Conservation (phyloP, 2,329 filamentous ascomycete genomes). For the Diaporthe humulicola region DNA sequence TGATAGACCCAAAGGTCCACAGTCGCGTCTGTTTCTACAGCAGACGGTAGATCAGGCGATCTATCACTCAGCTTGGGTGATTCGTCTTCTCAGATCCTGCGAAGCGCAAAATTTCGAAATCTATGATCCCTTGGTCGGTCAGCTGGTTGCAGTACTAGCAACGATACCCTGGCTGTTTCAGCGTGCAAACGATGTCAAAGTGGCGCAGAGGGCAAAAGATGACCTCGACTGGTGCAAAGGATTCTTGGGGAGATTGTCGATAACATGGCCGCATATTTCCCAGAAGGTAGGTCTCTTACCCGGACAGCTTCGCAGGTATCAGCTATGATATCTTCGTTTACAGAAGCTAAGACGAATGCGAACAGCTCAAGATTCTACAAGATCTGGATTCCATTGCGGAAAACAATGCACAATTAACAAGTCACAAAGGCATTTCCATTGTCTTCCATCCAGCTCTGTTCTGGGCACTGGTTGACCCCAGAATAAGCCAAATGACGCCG, state of each 20-base stretch:
- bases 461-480: neutral
- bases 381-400: neutral
- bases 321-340: neutral
- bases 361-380: constrained; percentile 2
- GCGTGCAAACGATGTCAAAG: neutral
- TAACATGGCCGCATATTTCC: neutral
- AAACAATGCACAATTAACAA: neutral
- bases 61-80: neutral
- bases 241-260: neutral
- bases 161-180: neutral
- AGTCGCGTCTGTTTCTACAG: neutral
- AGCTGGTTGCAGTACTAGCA: neutral
- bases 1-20: neutral
- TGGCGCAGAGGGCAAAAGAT: neutral
- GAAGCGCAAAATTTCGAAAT: neutral
- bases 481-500: neutral
- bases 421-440: neutral
- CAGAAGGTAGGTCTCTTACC: neutral
- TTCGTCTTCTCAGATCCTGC: neutral
- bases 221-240: neutral
- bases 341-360: neutral
- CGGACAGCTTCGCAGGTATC: neutral
- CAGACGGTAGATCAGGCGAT: neutral
- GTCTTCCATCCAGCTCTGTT: neutral
- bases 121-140: neutral